Base-by-base conservation (phyloP, 352 stramenopile species). In the Pythium periplocum region DNA sequence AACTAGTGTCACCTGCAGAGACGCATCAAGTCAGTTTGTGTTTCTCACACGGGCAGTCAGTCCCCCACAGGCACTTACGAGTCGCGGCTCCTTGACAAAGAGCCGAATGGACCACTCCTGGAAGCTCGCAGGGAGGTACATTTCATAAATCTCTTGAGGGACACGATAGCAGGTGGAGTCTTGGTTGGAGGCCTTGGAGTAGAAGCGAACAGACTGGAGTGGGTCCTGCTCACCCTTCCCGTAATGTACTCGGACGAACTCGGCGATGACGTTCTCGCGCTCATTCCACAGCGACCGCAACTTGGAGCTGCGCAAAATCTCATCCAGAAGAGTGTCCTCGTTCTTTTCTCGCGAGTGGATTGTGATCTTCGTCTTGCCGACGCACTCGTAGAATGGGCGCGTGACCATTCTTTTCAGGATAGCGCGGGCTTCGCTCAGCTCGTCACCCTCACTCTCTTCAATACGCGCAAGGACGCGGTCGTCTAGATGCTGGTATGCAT, bases 161-260 rank as follows among this genome's bases (percentile, higher is more conserved):
- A 93, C 59, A 9, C 61, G 66, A 37, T 79, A 90, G 62, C 83
- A 93, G 1, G 48, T 68, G 0, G 65, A 71, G 33, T 45, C 62
- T 35, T 66, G 59, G 4, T 56, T 70, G 7, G 78, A 75, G 40
- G 79, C 72, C 65, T 94, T 91, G 6, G 68, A 69, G 58, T 90
- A 96, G 45, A 96, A 96, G 7, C 82, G 73, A 4, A 92, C 69
- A 31, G 81, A 55, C 9, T 78, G 54, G 3, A 96, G 51, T 31
- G 86, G 87, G 48, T 96, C 83, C 6, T 75, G 45, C 1, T 73
- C 69, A 1, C 81, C 82, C 51, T 96, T 95, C n/a, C 87, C 87
- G 46, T 79, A 87, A 49, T 96, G 83, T 26, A 93, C 66, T 8
- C 66, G 65, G 54, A 93, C 83, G 46, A 90, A 79, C 48, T 96